These are phyloP conservation scores for Trypanosoma mega DNA, from an alignment of 208 protist species.

Conservation along the genomic window DNA sequence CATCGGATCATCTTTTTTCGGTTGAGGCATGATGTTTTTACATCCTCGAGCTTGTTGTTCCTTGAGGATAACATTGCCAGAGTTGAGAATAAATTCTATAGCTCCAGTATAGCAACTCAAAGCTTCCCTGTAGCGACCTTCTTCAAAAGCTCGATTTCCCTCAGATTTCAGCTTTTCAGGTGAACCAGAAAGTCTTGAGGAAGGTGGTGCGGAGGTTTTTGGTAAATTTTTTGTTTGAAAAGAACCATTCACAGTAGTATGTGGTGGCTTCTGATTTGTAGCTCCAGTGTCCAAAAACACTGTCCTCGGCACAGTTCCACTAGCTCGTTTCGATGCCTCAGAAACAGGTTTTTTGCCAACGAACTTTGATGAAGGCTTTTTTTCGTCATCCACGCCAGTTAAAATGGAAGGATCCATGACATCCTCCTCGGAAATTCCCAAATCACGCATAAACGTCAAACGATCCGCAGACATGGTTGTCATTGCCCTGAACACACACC, in stretches of 20 bases:
- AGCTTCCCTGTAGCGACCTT: slow-evolving; percentile 72
- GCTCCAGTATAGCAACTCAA: slow-evolving; percentile 80
- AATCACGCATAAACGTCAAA: slow-evolving; percentile 67
- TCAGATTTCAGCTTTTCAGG: slow-evolving; percentile 68
- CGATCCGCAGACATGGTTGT: slow-evolving; percentile 36
- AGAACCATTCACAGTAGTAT: background rate
- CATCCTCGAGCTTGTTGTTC: slow-evolving; percentile 5
- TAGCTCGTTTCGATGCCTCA: background rate
- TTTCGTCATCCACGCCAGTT: background rate
- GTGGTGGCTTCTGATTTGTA: background rate
- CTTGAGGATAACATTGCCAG: slow-evolving; percentile 20
- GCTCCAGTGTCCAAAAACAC: slow-evolving; percentile 3
- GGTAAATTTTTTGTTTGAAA: background rate
- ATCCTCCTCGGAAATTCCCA: slow-evolving; percentile 78
- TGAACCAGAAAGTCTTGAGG: slow-evolving; percentile 6
- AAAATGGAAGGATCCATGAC: slow-evolving; percentile 42
- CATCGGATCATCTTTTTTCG: slow-evolving; percentile 4
- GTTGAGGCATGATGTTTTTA: background rate
- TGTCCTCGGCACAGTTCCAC: slow-evolving; percentile 7
- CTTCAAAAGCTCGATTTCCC: slow-evolving; percentile 92
- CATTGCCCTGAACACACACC: too few relatives aligned
- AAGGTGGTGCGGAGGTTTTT: background rate
- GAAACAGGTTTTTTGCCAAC: background rate
- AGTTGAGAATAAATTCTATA: slow-evolving; percentile 55
- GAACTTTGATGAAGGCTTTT: background rate